These are phyloP conservation scores for Backusella liffmaniae DNA, from an alignment of 192 early-diverging fungal species.

Conservation along the genomic window DNA sequence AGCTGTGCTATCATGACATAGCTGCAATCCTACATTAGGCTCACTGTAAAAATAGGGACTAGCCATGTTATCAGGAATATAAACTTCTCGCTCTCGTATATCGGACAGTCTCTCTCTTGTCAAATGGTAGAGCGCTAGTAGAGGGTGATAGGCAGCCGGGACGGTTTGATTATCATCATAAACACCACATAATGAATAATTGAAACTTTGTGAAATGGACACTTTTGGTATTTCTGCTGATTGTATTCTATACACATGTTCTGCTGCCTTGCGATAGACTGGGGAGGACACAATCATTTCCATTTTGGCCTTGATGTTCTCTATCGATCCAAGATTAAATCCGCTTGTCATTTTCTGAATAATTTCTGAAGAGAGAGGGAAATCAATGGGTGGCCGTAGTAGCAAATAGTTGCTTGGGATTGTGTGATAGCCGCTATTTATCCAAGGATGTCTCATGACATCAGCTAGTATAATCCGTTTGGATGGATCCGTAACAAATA, in stretches of 20 bases:
- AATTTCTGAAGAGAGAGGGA: conserved; percentile 58
- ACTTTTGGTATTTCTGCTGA: not conserved
- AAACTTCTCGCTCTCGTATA: not conserved
- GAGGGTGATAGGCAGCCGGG: conserved; percentile 51
- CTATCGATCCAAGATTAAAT: conserved; percentile 70
- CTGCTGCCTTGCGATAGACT: conserved; percentile 40
- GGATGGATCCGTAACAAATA: conserved; percentile 73
- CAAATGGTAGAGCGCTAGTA: conserved; percentile 83
- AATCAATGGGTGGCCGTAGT: conserved; percentile 45
- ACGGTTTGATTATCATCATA: conserved; percentile 35
- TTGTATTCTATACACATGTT: conserved; percentile 15
- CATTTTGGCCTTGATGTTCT: conserved; percentile 55
- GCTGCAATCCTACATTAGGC: not conserved
- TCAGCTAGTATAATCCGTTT: conserved; percentile 68
- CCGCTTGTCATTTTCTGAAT: conserved; percentile 63
- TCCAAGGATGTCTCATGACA: conserved; percentile 74
- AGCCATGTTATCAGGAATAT: not conserved
- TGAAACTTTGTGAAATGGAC: not conserved
- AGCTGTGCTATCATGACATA: not conserved
- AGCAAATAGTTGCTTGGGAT: conserved; percentile 64
- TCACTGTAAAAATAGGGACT: not conserved
- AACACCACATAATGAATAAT: not conserved
- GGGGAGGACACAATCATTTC: conserved; percentile 50
- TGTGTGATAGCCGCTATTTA: conserved; percentile 60
- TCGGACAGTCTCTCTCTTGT: conserved; percentile 57